Base-by-base conservation (phyloP, 140 eudicot species). In the Bidens hawaiensis region DNA sequence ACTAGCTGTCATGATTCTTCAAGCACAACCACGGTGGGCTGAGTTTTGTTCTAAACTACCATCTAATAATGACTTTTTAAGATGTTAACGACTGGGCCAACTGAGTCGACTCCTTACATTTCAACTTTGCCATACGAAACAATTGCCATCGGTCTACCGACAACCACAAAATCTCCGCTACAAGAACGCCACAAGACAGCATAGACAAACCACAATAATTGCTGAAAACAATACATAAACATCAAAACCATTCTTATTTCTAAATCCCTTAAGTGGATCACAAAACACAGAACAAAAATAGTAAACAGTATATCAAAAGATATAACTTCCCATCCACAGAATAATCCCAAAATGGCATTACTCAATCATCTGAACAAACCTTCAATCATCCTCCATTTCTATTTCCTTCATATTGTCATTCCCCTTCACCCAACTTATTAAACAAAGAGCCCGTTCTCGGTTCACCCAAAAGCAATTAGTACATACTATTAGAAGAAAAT, bases 331-430 rank as follows among this genome's bases (percentile, higher is more conserved):
- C 45, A 54, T n/a, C 55, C 45, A 10, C 51, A 60, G 48, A 12
- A 46, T 68, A 48, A 38, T 24, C 26, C 21, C 62, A 21, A 18
- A 11, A 43, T 10, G 21, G 11, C 2, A 4, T 34, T 46, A 69
- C 31, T 31, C 27, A 22, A 45, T 48, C 69, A 18, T 31, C 60
- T 54, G 57, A 41, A 42, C 51, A 72, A 28, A 54, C 71, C 72
- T 72, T 64, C 42, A 42, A 55, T 41, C 14, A 6, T 14, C 76
- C 57, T 62, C 70, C 70, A 40, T 17, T 50, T 67, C 62, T 24
- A 67, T 16, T 62, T 26, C 42, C 60, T 72, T 71, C 70, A 71
- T 0, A 64, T 11, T 55, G 33, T 6, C 21, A 52, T 14, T 14
- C 48, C 60, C 38, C 21, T 43, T 55, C 72, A 46, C 67, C 23